A percentile compares a stretch with the other conserved stretches of the same genome.
Conservation (phyloP, 1,284 basidiomycete species). For the Grifola frondosa region DNA sequence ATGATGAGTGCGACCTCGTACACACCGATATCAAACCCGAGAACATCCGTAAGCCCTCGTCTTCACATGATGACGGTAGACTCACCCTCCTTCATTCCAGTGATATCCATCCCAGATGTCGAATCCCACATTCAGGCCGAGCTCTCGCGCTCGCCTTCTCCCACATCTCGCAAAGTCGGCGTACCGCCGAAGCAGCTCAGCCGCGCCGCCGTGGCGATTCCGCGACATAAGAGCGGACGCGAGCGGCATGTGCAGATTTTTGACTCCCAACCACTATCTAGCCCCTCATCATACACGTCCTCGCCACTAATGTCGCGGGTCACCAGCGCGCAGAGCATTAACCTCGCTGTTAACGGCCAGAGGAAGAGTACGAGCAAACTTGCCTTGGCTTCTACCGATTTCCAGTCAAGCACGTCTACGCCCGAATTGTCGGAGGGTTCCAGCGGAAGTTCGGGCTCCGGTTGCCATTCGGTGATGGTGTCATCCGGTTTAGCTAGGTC, state of each 20-base stretch:
- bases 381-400: constrained; percentile 10
- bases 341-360: constrained; percentile 14
- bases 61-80: constrained; percentile 4
- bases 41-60: constrained; percentile 72
- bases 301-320: constrained; percentile 39
- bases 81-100: constrained; percentile 38
- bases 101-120: constrained; percentile 75
- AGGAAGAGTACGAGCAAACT: constrained; percentile 15
- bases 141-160: constrained; percentile 62
- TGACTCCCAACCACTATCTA: constrained; percentile 68
- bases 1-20: constrained; percentile 86
- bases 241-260: constrained; percentile 75
- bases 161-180: constrained; percentile 68
- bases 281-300: constrained; percentile 39
- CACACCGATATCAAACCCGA: constrained; percentile 92
- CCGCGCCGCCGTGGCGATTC: constrained; percentile 59
- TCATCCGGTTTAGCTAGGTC: constrained; percentile 27
- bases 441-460: constrained; percentile 23
- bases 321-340: constrained; percentile 23
- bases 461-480: constrained; percentile 15
- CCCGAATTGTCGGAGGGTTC: constrained; percentile 26
- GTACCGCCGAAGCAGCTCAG: constrained; percentile 56
- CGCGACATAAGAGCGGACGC: constrained; percentile 44
- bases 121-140: constrained; percentile 69
- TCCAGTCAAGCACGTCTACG: constrained; percentile 15